phyloP scores from a whole-genome alignment of 2,329 filamentous ascomycete genomes.

The Ceratocystis ficicola region DNA sequence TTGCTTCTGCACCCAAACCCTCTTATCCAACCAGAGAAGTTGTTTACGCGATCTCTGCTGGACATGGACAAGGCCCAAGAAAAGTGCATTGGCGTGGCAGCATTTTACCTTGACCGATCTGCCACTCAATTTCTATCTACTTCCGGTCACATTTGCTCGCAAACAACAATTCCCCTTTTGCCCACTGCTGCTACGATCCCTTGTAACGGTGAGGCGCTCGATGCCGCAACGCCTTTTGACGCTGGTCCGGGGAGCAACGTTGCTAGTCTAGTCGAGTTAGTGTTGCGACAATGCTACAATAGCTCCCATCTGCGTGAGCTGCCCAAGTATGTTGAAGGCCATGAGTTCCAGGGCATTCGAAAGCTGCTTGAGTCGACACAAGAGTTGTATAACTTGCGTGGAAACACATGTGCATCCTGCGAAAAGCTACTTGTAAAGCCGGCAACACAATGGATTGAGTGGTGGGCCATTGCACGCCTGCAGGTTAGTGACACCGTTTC shows the following conservation, averaged over 20 bases:
- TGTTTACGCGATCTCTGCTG: conserved; percentile 20
- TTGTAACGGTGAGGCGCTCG: conserved; percentile 16
- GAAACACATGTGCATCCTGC: conserved; percentile 42
- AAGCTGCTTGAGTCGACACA: conserved; percentile 15
- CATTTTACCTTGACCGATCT: conserved; percentile 21
- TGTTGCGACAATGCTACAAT: conserved; percentile 37
- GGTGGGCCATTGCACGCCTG: conserved; percentile 33
- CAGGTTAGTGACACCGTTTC: conserved; percentile 2
- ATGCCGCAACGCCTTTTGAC: conserved; percentile 19
- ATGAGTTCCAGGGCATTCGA: conserved; percentile 31
- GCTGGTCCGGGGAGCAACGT: conserved; percentile 27
- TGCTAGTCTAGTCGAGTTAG: conserved; percentile 41
- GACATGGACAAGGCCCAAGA: conserved; percentile 15
- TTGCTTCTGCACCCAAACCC: conserved; percentile 53
- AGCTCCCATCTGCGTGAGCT: conserved; percentile 35
- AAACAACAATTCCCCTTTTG: conserved; percentile 9
- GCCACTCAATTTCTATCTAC: conserved; percentile 19
- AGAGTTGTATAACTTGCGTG: conserved; percentile 32
- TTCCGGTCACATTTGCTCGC: conserved; percentile 14
- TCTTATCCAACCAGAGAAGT: conserved; percentile 36
- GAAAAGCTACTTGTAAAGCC: conserved; percentile 38
- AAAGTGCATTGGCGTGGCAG: conserved; percentile 18
- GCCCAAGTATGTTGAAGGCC: conserved; percentile 33
- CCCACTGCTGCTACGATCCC: conserved; percentile 8
- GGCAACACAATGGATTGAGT: conserved; percentile 50